phyloP scores from a whole-genome alignment of 305 asterid genomes.

The Vinca major region DNA sequence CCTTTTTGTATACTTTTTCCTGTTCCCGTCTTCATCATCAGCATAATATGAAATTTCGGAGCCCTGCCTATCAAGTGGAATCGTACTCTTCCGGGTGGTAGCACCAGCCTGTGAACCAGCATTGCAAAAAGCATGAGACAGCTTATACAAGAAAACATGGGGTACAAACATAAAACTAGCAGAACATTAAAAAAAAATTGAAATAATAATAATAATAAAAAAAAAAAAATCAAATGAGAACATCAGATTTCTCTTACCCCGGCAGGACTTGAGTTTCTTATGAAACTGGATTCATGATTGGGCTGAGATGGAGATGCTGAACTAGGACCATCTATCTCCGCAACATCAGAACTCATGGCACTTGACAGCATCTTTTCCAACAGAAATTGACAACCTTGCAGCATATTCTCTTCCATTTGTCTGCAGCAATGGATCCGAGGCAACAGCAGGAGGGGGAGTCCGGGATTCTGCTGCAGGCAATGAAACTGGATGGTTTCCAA shows the following conservation, averaged over 20 bases:
- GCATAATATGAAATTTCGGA: constrained; percentile 75
- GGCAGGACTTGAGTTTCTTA: constrained; percentile 60
- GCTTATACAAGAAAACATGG: constrained; percentile 6
- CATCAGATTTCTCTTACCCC: constrained; percentile 44
- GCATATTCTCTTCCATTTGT: constrained; percentile 6
- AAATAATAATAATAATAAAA: neutral
- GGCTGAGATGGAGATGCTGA: constrained; percentile 51
- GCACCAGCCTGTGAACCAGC: constrained; percentile 58
- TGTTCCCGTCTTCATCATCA: constrained; percentile 87
- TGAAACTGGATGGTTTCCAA: constrained; percentile 85
- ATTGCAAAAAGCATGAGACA: constrained; percentile 13
- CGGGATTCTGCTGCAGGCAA: constrained; percentile 55
- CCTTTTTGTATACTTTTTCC: constrained; percentile 74
- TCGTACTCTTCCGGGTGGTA: constrained; percentile 61
- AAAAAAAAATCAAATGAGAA: neutral
- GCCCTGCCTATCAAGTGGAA: constrained; percentile 68
- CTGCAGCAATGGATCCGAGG: constrained; percentile 59
- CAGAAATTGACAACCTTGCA: constrained; percentile 1
- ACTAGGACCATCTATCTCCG: constrained; percentile 56
- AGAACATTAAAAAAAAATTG: neutral
- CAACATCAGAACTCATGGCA: constrained; percentile 27
- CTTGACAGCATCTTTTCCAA: constrained; percentile 32
- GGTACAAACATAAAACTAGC: too few relatives aligned
- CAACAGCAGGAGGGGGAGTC: constrained; percentile 85
- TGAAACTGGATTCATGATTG: constrained; percentile 47